Base-by-base conservation (phyloP, 768 basidiomycete genomes). In the Mycena rebaudengoi region DNA sequence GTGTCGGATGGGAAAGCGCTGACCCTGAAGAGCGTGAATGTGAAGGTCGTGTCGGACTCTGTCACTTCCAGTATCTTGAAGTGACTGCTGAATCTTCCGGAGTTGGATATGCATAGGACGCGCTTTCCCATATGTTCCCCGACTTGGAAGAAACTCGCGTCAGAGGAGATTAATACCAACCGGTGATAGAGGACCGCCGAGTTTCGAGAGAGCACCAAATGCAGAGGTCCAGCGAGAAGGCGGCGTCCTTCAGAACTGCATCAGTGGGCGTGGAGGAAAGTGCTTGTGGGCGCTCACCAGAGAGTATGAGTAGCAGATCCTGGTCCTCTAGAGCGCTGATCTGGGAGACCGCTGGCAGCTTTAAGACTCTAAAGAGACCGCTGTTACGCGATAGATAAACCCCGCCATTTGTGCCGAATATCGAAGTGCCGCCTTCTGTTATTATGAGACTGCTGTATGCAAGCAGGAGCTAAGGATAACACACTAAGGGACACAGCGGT, bases 291-390 rank as follows among this genome's bases (percentile, higher is more conserved):
- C 30, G 39, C 66, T 18, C 6, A 61, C 66, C 58, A 20, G 66
- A 67, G 21, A 67, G 54, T 14, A 67, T 23, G 37, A 67, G 48
- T 10, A 67, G 23, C 41, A 67, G 29, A 26, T 64, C 40, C 6
- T 67, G 52, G 10, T 39, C 25, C 37, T 50, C 46, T 14, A 67
- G 33, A n/a, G 26, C 48, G 53, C 64, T 62, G n/a, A 67, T 60
- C 44, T 67, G 66, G n/a, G 66, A 55, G 43, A 65, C 58, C 7
- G 62, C 62, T 45, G 62, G 62, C 51, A 67, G 35, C 35, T 64
- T 67, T 33, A 64, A 48, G 13, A 67, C 43, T 13, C 29, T 41
- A 21, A 33, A 20, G 13, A 67, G 29, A 7, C 39, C 35, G 25
- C 51, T 29, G 18, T 60, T 30, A 30, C 57, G 61, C 5, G 46